Percentiles rank a stretch among this genome's conserved stretches.
These are phyloP conservation scores for Ceratocystis harringtonii DNA, from an alignment of 2,329 filamentous ascomycete species.

Conservation along the genomic window DNA sequence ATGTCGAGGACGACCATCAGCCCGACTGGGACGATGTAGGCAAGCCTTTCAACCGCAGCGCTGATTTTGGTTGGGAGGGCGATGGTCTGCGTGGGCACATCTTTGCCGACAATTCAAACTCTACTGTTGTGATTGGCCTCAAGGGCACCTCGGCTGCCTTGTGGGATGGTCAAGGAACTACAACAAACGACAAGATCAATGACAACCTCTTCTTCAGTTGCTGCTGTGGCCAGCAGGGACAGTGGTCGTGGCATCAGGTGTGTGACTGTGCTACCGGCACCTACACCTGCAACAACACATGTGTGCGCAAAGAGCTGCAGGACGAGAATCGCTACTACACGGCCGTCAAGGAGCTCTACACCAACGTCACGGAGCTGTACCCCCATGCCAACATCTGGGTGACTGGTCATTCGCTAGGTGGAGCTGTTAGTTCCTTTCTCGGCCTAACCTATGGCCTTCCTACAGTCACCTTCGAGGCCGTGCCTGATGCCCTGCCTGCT, in stretches of 20 bases:
- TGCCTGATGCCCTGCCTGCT: conserved; percentile 78
- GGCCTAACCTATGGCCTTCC: conserved; percentile 84
- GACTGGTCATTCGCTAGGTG: conserved; percentile 81
- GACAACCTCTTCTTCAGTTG: conserved; percentile 98
- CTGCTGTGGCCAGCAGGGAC: conserved; percentile 87
- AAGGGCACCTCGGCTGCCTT: conserved; percentile 85
- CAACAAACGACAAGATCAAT: conserved; percentile 93
- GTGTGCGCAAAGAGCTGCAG: conserved; percentile 57
- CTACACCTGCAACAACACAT: conserved; percentile 86
- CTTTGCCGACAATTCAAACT: conserved; percentile 73
- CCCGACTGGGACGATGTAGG: conserved; percentile 75
- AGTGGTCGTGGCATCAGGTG: conserved; percentile 78
- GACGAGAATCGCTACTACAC: conserved; percentile 86
- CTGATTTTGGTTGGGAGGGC: conserved; percentile 80
- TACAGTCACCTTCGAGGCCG: conserved; percentile 82
- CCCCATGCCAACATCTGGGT: conserved; percentile 77
- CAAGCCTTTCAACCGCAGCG: conserved; percentile 66
- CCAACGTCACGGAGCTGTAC: conserved; percentile 82
- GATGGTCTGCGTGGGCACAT: conserved; percentile 87
- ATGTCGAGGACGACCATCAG: conserved; percentile 55
- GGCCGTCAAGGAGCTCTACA: conserved; percentile 75
- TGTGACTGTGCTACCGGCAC: conserved; percentile 83
- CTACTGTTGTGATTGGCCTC: conserved; percentile 76
- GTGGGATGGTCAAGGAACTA: conserved; percentile 93
- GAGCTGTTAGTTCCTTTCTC: conserved; percentile 73